A percentile compares a stretch with the other conserved stretches of the same genome.
Evolutionary conservation across 2,329 filamentous ascomycete genomes (phyloP).

Genomic region (Neurospora sp.): DNA sequence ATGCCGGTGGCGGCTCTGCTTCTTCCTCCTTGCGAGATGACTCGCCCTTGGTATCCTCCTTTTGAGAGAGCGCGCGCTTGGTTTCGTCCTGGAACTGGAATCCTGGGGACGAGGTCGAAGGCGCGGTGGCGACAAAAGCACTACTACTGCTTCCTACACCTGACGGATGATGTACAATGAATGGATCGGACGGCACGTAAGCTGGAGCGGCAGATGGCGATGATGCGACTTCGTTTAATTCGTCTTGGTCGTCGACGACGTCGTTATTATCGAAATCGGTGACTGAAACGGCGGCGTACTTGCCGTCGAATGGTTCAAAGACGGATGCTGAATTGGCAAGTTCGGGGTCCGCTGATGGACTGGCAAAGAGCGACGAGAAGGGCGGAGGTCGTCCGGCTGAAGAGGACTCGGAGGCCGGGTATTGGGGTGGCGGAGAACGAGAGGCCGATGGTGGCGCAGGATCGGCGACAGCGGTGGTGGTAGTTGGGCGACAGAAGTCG

Average conservation of each 20-base stretch:
- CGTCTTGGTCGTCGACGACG: slow-evolving; percentile 21
- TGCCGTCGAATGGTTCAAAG: slow-evolving; percentile 27
- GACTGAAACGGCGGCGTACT: slow-evolving; percentile 22
- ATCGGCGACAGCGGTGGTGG: not conserved
- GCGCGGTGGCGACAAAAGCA: slow-evolving; percentile 4
- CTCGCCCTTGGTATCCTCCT: slow-evolving; percentile 65
- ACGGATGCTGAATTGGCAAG: slow-evolving; percentile 22
- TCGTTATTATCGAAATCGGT: slow-evolving; percentile 14
- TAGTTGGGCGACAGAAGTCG: slow-evolving; percentile 6
- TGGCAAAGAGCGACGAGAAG: slow-evolving; percentile 51
- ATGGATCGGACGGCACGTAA: slow-evolving; percentile 33
- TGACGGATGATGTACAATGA: slow-evolving; percentile 2
- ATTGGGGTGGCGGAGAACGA: slow-evolving; percentile 47
- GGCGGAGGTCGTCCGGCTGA: slow-evolving; percentile 40
- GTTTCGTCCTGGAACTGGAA: slow-evolving; percentile 52
- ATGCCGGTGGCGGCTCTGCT: slow-evolving; percentile 88
- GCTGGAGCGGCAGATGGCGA: slow-evolving; percentile 41
- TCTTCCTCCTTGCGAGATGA: slow-evolving; percentile 66
- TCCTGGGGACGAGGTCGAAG: slow-evolving; percentile 14
- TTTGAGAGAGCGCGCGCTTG: slow-evolving; percentile 57
- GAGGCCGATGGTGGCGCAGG: slow-evolving; percentile 8
- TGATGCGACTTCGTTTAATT: slow-evolving; percentile 5
- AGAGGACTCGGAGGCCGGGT: slow-evolving; percentile 46
- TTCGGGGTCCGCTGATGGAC: slow-evolving; percentile 16
- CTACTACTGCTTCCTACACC: slow-evolving; percentile 1